These are phyloP conservation scores for Erodium trifolium DNA, from an alignment of 441 rosid species.

Conservation along the genomic window DNA sequence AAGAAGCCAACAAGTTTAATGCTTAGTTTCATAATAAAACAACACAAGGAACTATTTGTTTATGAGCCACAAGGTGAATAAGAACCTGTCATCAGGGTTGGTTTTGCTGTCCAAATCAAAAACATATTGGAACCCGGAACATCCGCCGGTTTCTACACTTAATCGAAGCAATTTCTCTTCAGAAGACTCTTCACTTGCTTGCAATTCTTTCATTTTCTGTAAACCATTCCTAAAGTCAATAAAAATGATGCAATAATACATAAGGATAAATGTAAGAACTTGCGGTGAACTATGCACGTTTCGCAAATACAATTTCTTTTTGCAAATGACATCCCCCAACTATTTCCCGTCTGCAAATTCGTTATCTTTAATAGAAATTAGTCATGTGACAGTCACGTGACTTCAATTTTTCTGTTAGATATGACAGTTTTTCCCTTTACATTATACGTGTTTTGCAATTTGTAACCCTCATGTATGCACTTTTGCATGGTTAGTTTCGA, in stretches of 20 bases:
- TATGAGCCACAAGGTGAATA: not conserved
- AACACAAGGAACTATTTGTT: not conserved
- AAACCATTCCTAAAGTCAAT: constrained; percentile 20
- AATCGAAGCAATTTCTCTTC: constrained; percentile 66
- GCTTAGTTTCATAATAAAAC: constrained; percentile 4
- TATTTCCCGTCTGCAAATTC: no score
- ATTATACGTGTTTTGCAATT: no score
- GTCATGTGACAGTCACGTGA: no score
- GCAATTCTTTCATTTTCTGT: constrained; percentile 86
- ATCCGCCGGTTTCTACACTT: constrained; percentile 95
- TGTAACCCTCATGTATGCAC: no score
- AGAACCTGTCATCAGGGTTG: constrained; percentile 72
- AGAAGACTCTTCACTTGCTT: constrained; percentile 40
- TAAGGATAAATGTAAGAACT: no score
- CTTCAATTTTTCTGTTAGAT: no score
- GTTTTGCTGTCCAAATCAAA: constrained; percentile 65
- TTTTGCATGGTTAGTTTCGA: no score
- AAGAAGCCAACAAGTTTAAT: constrained; percentile 1
- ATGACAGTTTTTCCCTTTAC: no score
- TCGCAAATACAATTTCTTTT: no score
- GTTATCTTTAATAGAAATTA: no score
- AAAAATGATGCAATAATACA: constrained; percentile 9
- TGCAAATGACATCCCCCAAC: no score
- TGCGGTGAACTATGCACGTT: no score
- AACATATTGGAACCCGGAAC: constrained; percentile 92